These are phyloP conservation scores for Cercophora newfieldiana DNA, from an alignment of 495 filamentous ascomycete species.

Conservation along the genomic window DNA sequence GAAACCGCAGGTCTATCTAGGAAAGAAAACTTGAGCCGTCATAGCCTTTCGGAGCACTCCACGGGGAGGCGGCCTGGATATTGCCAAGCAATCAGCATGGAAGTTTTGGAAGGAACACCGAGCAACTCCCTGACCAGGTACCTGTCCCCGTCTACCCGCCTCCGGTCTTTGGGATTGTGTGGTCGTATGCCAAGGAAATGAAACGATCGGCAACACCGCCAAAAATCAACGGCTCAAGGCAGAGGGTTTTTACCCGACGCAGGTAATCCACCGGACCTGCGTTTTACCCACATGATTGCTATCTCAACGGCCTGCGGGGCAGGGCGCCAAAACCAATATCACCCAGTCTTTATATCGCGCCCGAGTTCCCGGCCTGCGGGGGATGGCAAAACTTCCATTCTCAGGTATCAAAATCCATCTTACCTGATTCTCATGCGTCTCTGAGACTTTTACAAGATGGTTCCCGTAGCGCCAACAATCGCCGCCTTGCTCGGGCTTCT, in stretches of 20 bases:
- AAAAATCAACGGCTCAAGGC: background rate
- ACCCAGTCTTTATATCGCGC: background rate
- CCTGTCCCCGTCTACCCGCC: too few species aligned
- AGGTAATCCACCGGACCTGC: background rate
- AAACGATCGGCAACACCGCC: background rate
- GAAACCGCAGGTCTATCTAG: conserved; percentile 9
- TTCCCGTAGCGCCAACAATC: background rate
- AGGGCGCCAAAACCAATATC: background rate
- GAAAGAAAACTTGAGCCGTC: background rate
- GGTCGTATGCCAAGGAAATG: background rate
- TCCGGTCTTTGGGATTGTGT: too few species aligned
- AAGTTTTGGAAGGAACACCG: too few species aligned
- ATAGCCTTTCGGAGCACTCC: too few species aligned
- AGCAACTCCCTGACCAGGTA: too few species aligned
- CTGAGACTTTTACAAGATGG: too few species aligned
- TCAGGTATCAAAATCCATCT: too few species aligned
- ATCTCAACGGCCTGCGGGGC: background rate
- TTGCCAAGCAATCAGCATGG: too few species aligned
- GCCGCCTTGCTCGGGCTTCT: background rate
- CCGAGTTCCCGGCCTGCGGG: too few species aligned
- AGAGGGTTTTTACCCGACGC: background rate
- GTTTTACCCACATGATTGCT: background rate
- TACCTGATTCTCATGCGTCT: too few species aligned
- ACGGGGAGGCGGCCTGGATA: too few species aligned
- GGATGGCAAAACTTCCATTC: too few species aligned